A percentile compares a stretch with the other conserved stretches of the same genome.
phyloP scores from a whole-genome alignment of 495 filamentous ascomycete species.

The Lasiosphaeris hirsuta region DNA sequence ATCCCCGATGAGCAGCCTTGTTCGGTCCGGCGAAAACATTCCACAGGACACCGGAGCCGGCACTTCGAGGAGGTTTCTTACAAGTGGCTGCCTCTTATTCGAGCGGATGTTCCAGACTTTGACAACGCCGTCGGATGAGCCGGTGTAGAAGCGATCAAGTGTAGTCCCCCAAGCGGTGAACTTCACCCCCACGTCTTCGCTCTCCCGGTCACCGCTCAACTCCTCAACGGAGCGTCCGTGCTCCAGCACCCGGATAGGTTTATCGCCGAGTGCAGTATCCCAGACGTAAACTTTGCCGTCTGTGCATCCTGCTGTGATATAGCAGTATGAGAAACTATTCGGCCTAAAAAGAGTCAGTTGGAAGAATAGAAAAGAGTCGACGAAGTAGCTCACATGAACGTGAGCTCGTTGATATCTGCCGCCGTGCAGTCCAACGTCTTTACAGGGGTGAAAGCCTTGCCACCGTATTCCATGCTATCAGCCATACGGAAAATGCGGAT shows the following conservation, averaged over 20 bases:
- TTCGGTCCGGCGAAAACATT: slow-evolving; percentile 68
- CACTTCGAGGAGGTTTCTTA: slow-evolving; percentile 55
- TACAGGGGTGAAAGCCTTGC: slow-evolving; percentile 33
- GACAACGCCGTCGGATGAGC: slow-evolving; percentile 80
- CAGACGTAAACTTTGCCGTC: slow-evolving; percentile 80
- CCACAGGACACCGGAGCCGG: slow-evolving; percentile 58
- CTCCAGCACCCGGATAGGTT: slow-evolving; percentile 60
- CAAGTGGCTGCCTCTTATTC: slow-evolving; percentile 48
- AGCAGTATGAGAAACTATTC: slow-evolving; percentile 43
- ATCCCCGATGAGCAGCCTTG: slow-evolving; percentile 72
- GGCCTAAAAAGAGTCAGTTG: slow-evolving; percentile 40
- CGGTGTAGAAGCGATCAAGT: slow-evolving; percentile 76
- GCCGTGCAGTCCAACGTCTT: slow-evolving; percentile 67
- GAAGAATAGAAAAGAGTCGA: slow-evolving; percentile 33
- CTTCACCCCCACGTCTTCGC: slow-evolving; percentile 75
- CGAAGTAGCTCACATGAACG: slow-evolving; percentile 46
- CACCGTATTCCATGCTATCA: slow-evolving; percentile 25
- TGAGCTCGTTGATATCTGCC: slow-evolving; percentile 82
- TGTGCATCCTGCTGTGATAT: slow-evolving; percentile 81
- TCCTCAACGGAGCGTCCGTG: slow-evolving; percentile 70
- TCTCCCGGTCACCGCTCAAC: slow-evolving; percentile 57
- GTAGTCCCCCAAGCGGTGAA: slow-evolving; percentile 75
- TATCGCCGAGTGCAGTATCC: slow-evolving; percentile 60
- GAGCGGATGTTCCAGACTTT: slow-evolving; percentile 77
- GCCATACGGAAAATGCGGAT: slow-evolving; percentile 43